Conservation (phyloP, 768 basidiomycete species). For the Suillus spraguei region DNA sequence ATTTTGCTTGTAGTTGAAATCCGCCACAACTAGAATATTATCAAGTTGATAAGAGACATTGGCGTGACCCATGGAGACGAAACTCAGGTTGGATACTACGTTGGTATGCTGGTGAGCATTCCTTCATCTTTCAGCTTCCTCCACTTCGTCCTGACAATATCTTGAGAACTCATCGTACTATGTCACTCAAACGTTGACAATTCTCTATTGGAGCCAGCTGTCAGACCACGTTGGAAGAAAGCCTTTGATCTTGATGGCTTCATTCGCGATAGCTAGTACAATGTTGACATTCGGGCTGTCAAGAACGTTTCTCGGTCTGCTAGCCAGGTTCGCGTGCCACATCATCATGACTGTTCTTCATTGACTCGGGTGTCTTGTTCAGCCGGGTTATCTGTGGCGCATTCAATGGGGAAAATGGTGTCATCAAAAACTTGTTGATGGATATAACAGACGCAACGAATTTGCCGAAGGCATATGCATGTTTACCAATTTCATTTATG, state of each 20-base stretch:
- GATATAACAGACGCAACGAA: not conserved
- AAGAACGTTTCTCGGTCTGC: too few relatives aligned
- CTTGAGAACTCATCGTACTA: too few relatives aligned
- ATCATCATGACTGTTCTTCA: too few relatives aligned
- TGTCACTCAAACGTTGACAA: too few relatives aligned
- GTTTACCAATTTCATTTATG: not conserved
- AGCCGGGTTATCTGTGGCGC: not conserved
- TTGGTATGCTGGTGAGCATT: not conserved
- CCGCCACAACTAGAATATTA: not conserved
- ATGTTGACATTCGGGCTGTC: too few relatives aligned
- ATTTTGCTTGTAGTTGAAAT: not conserved
- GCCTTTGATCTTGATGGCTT: too few relatives aligned
- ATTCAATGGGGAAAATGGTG: not conserved
- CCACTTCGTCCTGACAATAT: not conserved
- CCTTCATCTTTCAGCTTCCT: too few relatives aligned
- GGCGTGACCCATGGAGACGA: not conserved
- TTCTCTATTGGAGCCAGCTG: too few relatives aligned
- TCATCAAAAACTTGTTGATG: not conserved
- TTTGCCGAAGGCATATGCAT: not conserved
- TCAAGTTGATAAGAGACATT: not conserved
- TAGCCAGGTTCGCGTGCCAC: too few relatives aligned
- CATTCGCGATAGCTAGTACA: too few relatives aligned
- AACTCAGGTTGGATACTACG: not conserved
- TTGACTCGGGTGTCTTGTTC: not conserved
- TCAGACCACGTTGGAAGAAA: too few relatives aligned